Conservation (phyloP, 1,284 basidiomycete species). For the Cystodermella granulosa region DNA sequence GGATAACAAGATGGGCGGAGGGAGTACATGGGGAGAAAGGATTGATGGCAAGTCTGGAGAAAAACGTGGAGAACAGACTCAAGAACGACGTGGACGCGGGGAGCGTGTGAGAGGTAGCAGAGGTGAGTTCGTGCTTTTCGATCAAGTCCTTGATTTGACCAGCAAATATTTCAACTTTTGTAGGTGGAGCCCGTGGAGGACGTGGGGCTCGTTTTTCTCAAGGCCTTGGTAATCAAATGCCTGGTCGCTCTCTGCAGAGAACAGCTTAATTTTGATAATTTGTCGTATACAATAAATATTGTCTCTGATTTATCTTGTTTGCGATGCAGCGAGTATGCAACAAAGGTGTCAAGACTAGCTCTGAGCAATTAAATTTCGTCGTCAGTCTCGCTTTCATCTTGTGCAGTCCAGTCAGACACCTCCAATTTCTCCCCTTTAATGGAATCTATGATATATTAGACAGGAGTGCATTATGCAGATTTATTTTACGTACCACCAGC, state of each 20-base stretch:
- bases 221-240: constrained; percentile 74
- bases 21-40: constrained; percentile 63
- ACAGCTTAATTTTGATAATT: constrained; percentile 13
- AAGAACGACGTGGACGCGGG: constrained; percentile 66
- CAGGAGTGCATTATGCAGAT: too few relatives aligned
- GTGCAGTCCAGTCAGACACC: constrained; percentile 55
- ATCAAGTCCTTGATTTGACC: constrained; percentile 1
- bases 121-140: constrained; percentile 43
- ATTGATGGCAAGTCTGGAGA: constrained; percentile 68
- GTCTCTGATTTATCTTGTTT: constrained; percentile 3
- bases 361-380: constrained; percentile 13
- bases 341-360: constrained; percentile 3
- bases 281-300: not conserved
- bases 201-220: constrained; percentile 73
- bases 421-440: constrained; percentile 65
- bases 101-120: constrained; percentile 59
- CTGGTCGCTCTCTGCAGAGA: constrained; percentile 34
- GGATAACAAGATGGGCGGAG: constrained; percentile 78
- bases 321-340: too few relatives aligned
- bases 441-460: constrained; percentile 48
- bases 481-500: constrained; percentile 59
- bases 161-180: constrained; percentile 1
- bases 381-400: constrained; percentile 28
- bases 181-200: constrained; percentile 58
- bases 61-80: constrained; percentile 70